phyloP scores from a whole-genome alignment of 257 asterid genomes.

The Avicennia marina region DNA sequence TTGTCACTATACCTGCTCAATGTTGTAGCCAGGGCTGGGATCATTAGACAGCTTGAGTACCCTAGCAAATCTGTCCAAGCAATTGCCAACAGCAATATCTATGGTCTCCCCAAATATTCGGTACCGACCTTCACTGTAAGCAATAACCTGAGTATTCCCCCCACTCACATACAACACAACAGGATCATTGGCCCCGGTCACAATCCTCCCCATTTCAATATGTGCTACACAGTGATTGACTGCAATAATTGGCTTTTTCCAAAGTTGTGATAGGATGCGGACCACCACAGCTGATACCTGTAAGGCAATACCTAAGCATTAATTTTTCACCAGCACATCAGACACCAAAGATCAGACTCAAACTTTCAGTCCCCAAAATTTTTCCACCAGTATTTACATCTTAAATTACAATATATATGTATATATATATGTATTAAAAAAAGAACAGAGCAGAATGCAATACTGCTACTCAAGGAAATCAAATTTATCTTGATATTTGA shows the following conservation, averaged over 20 bases:
- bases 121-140: conserved; percentile 87
- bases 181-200: conserved; percentile 91
- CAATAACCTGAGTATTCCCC: conserved; percentile 95
- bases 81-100: conserved; percentile 92
- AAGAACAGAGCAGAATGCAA: too few species aligned
- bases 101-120: conserved; percentile 92
- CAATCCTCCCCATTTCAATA: conserved; percentile 91
- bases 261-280: conserved; percentile 79
- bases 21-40: conserved; percentile 99
- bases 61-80: conserved; percentile 97
- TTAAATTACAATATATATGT: too few species aligned
- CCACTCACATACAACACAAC: conserved; percentile 93
- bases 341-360: background rate
- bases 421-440: too few species aligned
- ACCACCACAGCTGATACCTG: conserved; percentile 85
- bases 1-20: conserved; percentile 63
- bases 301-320: conserved; percentile 11
- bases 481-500: too few species aligned
- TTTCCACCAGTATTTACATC: too few species aligned
- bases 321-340: background rate
- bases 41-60: conserved; percentile 88
- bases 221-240: conserved; percentile 97
- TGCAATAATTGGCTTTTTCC: conserved; percentile 90
- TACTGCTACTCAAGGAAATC: too few species aligned
- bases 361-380: too few species aligned